These are phyloP conservation scores for Colletotrichum incanum DNA, from an alignment of 2,329 filamentous ascomycete species.

Conservation along the genomic window DNA sequence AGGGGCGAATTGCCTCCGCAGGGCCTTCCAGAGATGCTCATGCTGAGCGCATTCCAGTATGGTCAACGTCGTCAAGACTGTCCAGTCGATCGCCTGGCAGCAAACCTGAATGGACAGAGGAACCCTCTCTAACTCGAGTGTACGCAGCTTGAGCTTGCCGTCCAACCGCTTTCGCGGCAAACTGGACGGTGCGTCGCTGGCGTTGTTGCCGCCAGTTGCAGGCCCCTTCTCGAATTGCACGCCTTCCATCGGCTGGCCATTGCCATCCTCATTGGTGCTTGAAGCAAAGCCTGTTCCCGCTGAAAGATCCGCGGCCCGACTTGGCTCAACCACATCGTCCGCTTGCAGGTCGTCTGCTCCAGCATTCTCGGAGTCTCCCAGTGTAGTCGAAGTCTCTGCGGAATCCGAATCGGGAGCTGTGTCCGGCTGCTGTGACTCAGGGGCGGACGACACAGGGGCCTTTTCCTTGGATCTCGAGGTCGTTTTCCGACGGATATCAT, in stretches of 20 bases:
- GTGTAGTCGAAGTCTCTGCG: background rate
- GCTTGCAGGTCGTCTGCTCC: background rate
- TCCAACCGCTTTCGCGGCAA: conserved; percentile 60
- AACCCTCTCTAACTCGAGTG: conserved; percentile 82
- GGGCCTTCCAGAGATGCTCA: conserved; percentile 81
- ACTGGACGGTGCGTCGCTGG: conserved; percentile 3
- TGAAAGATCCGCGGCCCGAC: background rate
- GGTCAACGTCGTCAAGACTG: conserved; percentile 78
- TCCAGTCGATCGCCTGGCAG: conserved; percentile 82
- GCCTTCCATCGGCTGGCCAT: background rate
- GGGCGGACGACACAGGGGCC: background rate
- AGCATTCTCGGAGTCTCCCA: background rate
- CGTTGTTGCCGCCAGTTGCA: background rate
- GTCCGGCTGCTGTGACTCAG: conserved; percentile 10
- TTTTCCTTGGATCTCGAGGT: conserved; percentile 38
- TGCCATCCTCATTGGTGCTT: background rate
- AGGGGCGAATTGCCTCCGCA: conserved; percentile 75
- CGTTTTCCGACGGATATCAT: conserved; percentile 65
- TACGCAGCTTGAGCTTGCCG: conserved; percentile 77
- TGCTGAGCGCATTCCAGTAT: conserved; percentile 81
- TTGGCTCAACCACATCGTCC: conserved; percentile 15
- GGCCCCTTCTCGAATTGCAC: conserved; percentile 1
- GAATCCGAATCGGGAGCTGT: background rate
- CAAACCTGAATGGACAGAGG: conserved; percentile 81
- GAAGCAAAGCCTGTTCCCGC: background rate